phyloP scores from a whole-genome alignment of 331 rosid species.

The Rosa hybrid region DNA sequence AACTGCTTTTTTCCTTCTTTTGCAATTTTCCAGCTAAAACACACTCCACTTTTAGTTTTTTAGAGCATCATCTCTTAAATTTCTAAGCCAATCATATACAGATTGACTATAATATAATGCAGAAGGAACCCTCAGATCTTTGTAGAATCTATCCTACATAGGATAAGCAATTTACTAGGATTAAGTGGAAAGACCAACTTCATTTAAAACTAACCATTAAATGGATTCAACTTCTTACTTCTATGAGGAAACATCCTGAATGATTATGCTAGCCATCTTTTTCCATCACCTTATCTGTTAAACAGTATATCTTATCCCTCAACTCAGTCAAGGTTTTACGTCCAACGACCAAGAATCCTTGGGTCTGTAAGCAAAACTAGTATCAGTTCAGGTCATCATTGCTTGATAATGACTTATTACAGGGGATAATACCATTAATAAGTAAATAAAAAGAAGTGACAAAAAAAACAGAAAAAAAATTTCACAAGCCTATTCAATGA shows the following conservation, averaged over 20 bases:
- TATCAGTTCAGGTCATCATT: neutral
- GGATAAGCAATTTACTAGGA: too few species aligned
- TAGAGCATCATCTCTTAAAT: constrained; percentile 61
- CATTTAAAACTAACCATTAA: too few species aligned
- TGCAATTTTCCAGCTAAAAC: constrained; percentile 61
- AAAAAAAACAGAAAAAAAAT: too few species aligned
- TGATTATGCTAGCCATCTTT: too few species aligned
- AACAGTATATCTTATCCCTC: constrained; percentile 79
- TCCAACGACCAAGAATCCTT: constrained; percentile 82
- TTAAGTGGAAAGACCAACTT: too few species aligned
- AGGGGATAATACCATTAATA: neutral
- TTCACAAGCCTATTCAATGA: too few species aligned
- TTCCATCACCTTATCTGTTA: constrained; percentile 31
- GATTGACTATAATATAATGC: constrained; percentile 73
- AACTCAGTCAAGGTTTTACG: constrained; percentile 63
- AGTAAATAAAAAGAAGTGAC: neutral
- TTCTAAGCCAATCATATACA: constrained; percentile 68
- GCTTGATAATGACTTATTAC: too few species aligned
- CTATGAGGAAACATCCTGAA: too few species aligned
- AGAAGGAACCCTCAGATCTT: constrained; percentile 79
- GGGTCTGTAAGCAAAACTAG: constrained; percentile 47
- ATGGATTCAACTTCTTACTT: too few species aligned
- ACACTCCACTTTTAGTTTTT: constrained; percentile 57
- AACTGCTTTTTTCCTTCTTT: constrained; percentile 61
- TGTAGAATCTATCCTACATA: constrained; percentile 1